Base-by-base conservation (phyloP, 331 rosid genomes). In the Stylosanthes scabra region DNA sequence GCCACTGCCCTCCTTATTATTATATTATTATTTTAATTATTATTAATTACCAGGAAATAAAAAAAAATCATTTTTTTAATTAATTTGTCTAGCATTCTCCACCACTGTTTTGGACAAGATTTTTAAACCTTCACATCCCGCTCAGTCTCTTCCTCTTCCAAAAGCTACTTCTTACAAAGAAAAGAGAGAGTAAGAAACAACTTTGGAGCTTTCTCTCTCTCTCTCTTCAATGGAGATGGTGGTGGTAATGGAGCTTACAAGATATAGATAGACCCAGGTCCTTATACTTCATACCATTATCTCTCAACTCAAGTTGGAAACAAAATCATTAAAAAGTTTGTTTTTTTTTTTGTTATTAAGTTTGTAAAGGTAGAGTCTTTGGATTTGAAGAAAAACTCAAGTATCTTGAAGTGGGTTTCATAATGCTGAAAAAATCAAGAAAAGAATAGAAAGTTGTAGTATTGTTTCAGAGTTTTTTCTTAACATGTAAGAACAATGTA, bases 261-360 rank as follows among this genome's bases (percentile, higher is more conserved):
- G 86, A 70, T 73, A 82, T 79, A 81, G 6, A 44, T 7, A 11
- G n/a, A 12, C 55, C 68, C 86, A 83, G 89, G 92, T 87, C 80
- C 64, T 59, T 56, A 4, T 62, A 7, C 12, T 78, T 39, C 63
- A 55, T 37, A 40, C 12, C 49, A 46, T 34, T n/a, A 16, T 40
- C 31, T 3, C 25, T 8, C 37, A 5, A 12, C 7, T 9, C 6
- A 63, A 13, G 16, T 16, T 0, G 11, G 49, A 68, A 51, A 44
- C 25, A 20, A 49, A 12, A 31, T 31, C 0, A 31, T 31, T 31
- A n/a, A 31, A 31, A 46, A 46, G 13, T 2, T 9, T 46, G 0
- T n/a, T 46, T 49, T 59, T 4, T 72, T 54, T 72, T 3, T 27
- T 25, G 9, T 66, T 52, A 13, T 29, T 70, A 39, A 31, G 7